These are phyloP conservation scores for Ascochyta koolunga DNA, from an alignment of 2,329 filamentous ascomycete species.

Conservation along the genomic window DNA sequence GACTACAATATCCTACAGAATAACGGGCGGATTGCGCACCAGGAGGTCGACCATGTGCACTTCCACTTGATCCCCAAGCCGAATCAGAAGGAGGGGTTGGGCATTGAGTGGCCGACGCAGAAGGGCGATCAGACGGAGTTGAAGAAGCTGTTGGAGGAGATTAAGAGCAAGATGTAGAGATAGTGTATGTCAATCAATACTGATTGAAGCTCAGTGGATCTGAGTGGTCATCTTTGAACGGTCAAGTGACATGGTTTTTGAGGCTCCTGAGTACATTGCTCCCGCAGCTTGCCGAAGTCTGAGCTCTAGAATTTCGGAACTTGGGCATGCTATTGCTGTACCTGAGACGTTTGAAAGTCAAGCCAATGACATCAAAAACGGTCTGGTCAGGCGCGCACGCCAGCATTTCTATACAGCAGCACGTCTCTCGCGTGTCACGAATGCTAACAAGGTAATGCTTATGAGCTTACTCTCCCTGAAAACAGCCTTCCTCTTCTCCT, in stretches of 20 bases:
- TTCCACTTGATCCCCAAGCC: conserved; percentile 99
- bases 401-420: conserved; percentile 4
- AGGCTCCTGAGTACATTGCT: too few species aligned
- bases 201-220: too few species aligned
- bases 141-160: conserved; percentile 77
- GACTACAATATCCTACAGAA: conserved; percentile 97
- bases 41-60: conserved; percentile 91
- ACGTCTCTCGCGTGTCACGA: background rate
- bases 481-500: conserved; percentile 74
- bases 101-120: conserved; percentile 79
- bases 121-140: conserved; percentile 80
- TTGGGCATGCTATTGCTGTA: too few species aligned
- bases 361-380: too few species aligned
- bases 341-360: too few species aligned
- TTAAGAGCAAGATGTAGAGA: conserved; percentile 83
- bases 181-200: background rate
- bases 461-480: conserved; percentile 59
- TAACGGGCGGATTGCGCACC: conserved; percentile 90
- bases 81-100: conserved; percentile 78
- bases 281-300: too few species aligned
- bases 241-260: too few species aligned
- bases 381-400: background rate
- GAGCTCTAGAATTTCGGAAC: too few species aligned
- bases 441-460: background rate
- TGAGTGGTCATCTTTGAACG: too few species aligned